A percentile compares a stretch with the other conserved stretches of the same genome.
These are phyloP conservation scores for Chloris gayana DNA, from an alignment of 176 grass and related monocot genomes.

Conservation along the genomic window DNA sequence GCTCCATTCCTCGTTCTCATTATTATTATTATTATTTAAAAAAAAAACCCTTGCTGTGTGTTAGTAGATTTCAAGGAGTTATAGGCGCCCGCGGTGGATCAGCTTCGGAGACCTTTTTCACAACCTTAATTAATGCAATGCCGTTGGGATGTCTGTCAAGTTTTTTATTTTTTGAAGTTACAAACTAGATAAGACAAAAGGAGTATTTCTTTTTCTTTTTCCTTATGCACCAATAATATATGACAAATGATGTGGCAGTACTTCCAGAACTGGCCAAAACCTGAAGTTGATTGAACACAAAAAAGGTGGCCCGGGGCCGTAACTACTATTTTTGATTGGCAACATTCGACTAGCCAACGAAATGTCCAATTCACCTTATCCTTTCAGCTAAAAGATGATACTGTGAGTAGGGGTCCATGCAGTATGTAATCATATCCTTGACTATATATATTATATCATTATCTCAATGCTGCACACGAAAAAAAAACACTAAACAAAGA, in stretches of 20 bases:
- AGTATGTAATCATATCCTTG: conserved; percentile 16
- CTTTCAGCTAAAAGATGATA: conserved; percentile 33
- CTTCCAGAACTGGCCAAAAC: conserved; percentile 34
- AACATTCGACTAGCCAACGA: conserved; percentile 34
- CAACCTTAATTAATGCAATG: not conserved
- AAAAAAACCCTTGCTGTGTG: not conserved
- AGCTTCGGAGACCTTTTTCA: not conserved
- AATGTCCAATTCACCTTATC: conserved; percentile 44
- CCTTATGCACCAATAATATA: not conserved
- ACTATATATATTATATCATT: not conserved
- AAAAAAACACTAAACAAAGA: not conserved
- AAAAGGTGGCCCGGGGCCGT: conserved; percentile 38
- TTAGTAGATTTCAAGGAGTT: not conserved
- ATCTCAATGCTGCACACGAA: not conserved
- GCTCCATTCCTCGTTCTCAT: not conserved
- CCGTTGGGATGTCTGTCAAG: not conserved
- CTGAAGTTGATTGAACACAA: conserved; percentile 1
- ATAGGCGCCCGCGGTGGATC: not conserved
- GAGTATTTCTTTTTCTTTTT: not conserved
- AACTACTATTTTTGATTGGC: conserved; percentile 50
- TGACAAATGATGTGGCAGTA: not conserved
- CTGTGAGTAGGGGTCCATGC: not conserved
- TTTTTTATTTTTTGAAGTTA: not conserved
- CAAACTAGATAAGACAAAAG: conserved; percentile 7
- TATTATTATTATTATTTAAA: too few relatives aligned